phyloP scores from a whole-genome alignment of 441 rosid genomes.

The Lepidium campestre region DNA sequence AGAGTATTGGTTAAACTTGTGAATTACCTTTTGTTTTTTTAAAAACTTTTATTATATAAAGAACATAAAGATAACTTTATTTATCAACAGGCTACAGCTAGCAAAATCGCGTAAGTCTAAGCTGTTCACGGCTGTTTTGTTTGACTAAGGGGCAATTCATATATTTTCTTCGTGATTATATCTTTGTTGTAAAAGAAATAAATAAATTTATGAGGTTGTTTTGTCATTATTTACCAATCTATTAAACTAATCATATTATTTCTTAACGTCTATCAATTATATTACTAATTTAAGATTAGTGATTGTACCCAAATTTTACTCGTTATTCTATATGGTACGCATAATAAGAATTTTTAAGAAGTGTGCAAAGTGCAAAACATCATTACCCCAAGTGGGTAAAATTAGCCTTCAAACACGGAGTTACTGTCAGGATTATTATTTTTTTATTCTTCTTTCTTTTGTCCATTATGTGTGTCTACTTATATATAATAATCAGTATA shows the following conservation, averaged over 20 bases:
- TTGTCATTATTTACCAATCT: slow-evolving; percentile 20
- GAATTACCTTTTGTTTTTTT: neutral
- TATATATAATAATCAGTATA: neutral
- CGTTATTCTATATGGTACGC: slow-evolving; percentile 22
- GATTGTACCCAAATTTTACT: slow-evolving; percentile 16
- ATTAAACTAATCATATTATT: neutral
- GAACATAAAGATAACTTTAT: neutral
- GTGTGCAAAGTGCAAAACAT: slow-evolving; percentile 30
- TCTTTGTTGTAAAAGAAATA: slow-evolving; percentile 23
- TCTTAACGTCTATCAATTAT: slow-evolving; percentile 5
- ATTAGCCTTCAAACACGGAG: slow-evolving; percentile 30
- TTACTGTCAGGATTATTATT: slow-evolving; percentile 23
- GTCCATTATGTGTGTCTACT: neutral
- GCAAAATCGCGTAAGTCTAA: slow-evolving; percentile 24
- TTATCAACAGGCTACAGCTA: slow-evolving; percentile 13
- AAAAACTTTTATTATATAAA: neutral
- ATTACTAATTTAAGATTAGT: neutral
- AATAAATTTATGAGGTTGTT: slow-evolving; percentile 3
- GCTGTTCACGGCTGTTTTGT: slow-evolving; percentile 27
- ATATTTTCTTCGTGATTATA: slow-evolving; percentile 15
- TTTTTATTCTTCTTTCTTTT: slow-evolving; percentile 6
- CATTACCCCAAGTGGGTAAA: slow-evolving; percentile 30
- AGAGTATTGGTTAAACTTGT: neutral
- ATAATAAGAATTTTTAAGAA: slow-evolving; percentile 19
- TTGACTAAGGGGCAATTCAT: slow-evolving; percentile 23